These are phyloP conservation scores for Bipolaris gigantea DNA, from an alignment of 2,329 filamentous ascomycete genomes.

Conservation along the genomic window DNA sequence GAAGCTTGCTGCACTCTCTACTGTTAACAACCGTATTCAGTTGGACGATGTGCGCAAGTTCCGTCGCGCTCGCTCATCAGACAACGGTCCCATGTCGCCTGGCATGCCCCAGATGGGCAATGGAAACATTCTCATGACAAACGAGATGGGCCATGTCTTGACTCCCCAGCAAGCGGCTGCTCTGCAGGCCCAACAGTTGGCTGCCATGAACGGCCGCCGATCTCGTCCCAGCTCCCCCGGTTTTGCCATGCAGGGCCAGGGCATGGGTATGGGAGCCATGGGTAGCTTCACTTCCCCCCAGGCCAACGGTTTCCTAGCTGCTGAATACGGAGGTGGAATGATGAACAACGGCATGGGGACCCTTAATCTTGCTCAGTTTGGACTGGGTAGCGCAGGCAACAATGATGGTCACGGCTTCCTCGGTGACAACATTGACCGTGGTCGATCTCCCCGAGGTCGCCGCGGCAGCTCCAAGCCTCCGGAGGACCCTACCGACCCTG, in stretches of 20 bases:
- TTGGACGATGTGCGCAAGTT: conserved; percentile 97
- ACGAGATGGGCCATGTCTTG: conserved; percentile 86
- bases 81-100: conserved; percentile 70
- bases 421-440: conserved; percentile 86
- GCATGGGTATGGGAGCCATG: conserved; percentile 60
- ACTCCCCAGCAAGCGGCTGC: conserved; percentile 59
- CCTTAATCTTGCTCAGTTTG: conserved; percentile 72
- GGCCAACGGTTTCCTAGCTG: conserved; percentile 90
- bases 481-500: conserved; percentile 92
- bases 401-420: conserved; percentile 74
- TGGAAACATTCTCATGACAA: conserved; percentile 88
- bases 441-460: conserved; percentile 87
- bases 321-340: conserved; percentile 75
- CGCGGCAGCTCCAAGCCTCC: conserved; percentile 95
- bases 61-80: conserved; percentile 85
- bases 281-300: conserved; percentile 79
- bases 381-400: conserved; percentile 51
- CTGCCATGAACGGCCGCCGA: conserved; percentile 76
- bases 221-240: conserved; percentile 91
- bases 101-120: conserved; percentile 64
- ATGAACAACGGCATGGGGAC: conserved; percentile 72
- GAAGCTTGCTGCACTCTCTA: conserved; percentile 95
- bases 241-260: conserved; percentile 69
- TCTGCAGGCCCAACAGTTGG: conserved; percentile 73
- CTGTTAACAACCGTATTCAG: conserved; percentile 96